Percentiles rank a stretch among this genome's conserved stretches.
phyloP scores from a whole-genome alignment of 83 land plant species.

The Picea engelmannii region DNA sequence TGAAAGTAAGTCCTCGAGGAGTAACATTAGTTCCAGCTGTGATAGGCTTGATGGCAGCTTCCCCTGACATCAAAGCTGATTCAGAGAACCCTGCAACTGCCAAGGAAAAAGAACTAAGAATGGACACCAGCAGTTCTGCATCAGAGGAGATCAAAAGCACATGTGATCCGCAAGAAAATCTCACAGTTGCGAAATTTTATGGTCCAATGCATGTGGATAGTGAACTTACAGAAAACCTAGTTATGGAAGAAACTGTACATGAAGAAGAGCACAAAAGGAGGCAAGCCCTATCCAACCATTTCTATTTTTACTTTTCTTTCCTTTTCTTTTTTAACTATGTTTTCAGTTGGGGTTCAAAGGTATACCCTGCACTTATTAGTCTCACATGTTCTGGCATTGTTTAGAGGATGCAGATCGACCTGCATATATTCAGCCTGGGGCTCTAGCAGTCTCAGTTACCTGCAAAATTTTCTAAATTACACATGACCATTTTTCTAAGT shows the following conservation, averaged over 20 bases:
- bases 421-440: too few species aligned
- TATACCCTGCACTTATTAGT: too few species aligned
- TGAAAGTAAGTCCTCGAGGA: neutral
- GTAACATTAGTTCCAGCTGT: neutral
- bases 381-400: too few species aligned
- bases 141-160: constrained; percentile 8
- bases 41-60: constrained; percentile 1
- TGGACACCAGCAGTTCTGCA: neutral
- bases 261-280: too few species aligned
- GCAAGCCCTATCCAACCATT: too few species aligned
- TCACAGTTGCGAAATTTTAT: neutral
- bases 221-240: neutral
- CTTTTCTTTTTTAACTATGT: too few species aligned
- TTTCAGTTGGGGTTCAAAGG: too few species aligned
- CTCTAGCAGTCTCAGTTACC: too few species aligned
- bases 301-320: too few species aligned
- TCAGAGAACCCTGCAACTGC: neutral
- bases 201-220: neutral
- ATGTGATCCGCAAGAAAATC: neutral
- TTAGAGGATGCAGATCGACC: too few species aligned
- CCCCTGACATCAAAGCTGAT: neutral
- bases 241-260: neutral
- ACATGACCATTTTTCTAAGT: too few species aligned
- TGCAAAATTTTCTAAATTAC: too few species aligned
- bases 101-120: neutral